phyloP scores from a whole-genome alignment of 495 filamentous ascomycete species.

The Podospora bellae-mahoneyi region DNA sequence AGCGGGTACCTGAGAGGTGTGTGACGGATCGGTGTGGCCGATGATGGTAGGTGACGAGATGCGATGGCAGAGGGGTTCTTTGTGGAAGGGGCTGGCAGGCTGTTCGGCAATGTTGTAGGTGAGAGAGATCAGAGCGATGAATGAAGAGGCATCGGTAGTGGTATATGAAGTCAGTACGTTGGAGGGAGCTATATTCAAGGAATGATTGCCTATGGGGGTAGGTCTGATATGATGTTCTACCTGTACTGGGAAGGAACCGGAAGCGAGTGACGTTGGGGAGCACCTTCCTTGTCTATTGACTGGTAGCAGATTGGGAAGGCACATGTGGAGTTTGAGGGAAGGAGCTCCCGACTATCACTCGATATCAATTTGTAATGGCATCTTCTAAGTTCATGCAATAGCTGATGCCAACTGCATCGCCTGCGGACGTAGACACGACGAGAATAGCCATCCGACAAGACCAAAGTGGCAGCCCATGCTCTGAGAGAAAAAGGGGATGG shows the following conservation, averaged over 20 bases:
- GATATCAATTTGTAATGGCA: not conserved
- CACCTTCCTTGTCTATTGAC: not conserved
- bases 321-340: not conserved
- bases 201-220: not conserved
- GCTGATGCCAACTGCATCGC: too few species aligned
- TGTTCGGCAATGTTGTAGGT: not conserved
- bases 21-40: not conserved
- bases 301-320: not conserved
- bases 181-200: not conserved
- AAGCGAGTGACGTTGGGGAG: not conserved
- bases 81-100: not conserved
- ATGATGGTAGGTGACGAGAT: not conserved
- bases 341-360: not conserved
- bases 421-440: not conserved
- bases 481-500: not conserved
- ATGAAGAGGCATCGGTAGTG: not conserved
- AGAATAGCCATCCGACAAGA: too few species aligned
- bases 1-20: not conserved
- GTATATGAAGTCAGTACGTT: not conserved
- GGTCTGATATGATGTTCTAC: too few species aligned
- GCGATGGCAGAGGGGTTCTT: not conserved
- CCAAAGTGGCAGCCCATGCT: not conserved
- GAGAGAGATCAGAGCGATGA: not conserved
- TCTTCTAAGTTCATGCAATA: too few species aligned
- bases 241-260: not conserved